These are phyloP conservation scores for Lodderomyces jiufengensis DNA, from an alignment of 1,139 yeast genomes.

Conservation along the genomic window DNA sequence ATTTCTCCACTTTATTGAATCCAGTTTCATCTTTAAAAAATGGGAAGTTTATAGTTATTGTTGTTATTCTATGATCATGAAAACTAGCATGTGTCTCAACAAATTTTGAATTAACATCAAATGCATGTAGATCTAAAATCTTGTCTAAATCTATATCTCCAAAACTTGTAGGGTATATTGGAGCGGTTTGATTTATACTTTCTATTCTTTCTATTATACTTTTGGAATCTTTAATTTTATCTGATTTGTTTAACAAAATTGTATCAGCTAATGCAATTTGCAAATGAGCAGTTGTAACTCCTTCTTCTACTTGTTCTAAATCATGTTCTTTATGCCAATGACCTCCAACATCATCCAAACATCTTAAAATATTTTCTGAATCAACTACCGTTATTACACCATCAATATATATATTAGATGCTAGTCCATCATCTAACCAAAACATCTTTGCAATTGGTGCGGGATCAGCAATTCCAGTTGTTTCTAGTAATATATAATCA, in stretches of 20 bases:
- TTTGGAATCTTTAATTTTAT: slow-evolving; percentile 31
- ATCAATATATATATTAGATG: slow-evolving; percentile 82
- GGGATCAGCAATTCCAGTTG: slow-evolving; percentile 98
- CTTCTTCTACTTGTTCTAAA: slow-evolving; percentile 34
- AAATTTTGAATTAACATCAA: slow-evolving; percentile 42
- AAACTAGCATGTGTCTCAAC: slow-evolving; percentile 27
- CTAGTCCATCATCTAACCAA: slow-evolving; percentile 90
- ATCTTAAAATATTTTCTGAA: slow-evolving; percentile 60
- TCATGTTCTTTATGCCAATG: slow-evolving; percentile 46
- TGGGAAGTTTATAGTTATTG: slow-evolving; percentile 56
- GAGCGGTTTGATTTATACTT: slow-evolving; percentile 66
- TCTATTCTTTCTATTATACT: slow-evolving; percentile 37
- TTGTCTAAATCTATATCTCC: slow-evolving; percentile 62
- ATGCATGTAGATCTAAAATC: slow-evolving; percentile 78
- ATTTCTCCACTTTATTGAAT: slow-evolving; percentile 49
- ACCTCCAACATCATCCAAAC: slow-evolving; percentile 70
- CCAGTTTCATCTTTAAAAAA: slow-evolving; percentile 28
- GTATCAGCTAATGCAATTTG: slow-evolving; percentile 91
- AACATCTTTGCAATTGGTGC: slow-evolving; percentile 96
- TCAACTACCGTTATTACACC: slow-evolving; percentile 94
- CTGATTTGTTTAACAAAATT: slow-evolving; percentile 73
- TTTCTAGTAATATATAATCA: slow-evolving; percentile 86
- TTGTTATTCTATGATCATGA: slow-evolving; percentile 57
- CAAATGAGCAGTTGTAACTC: slow-evolving; percentile 78
- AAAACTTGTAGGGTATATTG: slow-evolving; percentile 61